phyloP scores from a whole-genome alignment of 805 yeast genomes.

The Teunomyces aglyptinius region DNA sequence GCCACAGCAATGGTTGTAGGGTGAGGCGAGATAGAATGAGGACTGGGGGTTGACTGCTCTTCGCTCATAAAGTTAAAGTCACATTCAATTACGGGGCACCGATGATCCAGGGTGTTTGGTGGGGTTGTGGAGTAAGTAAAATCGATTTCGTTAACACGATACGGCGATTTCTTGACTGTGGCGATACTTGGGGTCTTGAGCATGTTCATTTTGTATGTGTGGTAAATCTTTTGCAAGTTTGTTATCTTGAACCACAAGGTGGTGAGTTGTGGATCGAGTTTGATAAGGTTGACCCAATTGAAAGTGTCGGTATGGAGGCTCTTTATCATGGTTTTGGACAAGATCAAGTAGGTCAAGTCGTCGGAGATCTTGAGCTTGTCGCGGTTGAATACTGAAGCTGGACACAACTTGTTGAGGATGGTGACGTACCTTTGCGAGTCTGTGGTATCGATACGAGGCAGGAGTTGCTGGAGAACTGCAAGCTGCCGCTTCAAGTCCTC shows the following conservation, averaged over 20 bases:
- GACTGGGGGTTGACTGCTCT: slow-evolving; percentile 9
- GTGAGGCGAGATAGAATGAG: slow-evolving; percentile 3
- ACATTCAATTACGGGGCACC: slow-evolving; percentile 42
- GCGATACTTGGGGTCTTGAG: slow-evolving; percentile 8
- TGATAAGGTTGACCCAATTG: slow-evolving; percentile 40
- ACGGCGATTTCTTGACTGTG: slow-evolving; percentile 8
- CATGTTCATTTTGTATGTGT: slow-evolving; percentile 30
- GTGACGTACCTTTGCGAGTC: slow-evolving; percentile 9
- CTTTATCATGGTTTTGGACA: slow-evolving; percentile 1
- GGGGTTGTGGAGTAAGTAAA: slow-evolving; percentile 17
- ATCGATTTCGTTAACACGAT: slow-evolving; percentile 24
- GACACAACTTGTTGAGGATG: slow-evolving; percentile 22
- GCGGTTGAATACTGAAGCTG: slow-evolving; percentile 7
- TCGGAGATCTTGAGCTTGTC: slow-evolving; percentile 14
- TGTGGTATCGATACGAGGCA: background rate
- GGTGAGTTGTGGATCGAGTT: slow-evolving; percentile 40
- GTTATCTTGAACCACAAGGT: slow-evolving; percentile 41
- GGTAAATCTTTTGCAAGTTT: slow-evolving; percentile 39
- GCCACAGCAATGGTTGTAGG: slow-evolving; percentile 1
- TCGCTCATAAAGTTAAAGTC: slow-evolving; percentile 38
- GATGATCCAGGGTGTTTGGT: slow-evolving; percentile 4
- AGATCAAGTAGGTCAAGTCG: slow-evolving; percentile 15
- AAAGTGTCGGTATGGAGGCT: slow-evolving; percentile 21
- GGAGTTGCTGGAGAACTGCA: slow-evolving; percentile 15
- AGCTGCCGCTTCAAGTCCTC: slow-evolving; percentile 31